phyloP scores from a whole-genome alignment of 1,139 yeast genomes.

The Yamadazyma jaroonii region DNA sequence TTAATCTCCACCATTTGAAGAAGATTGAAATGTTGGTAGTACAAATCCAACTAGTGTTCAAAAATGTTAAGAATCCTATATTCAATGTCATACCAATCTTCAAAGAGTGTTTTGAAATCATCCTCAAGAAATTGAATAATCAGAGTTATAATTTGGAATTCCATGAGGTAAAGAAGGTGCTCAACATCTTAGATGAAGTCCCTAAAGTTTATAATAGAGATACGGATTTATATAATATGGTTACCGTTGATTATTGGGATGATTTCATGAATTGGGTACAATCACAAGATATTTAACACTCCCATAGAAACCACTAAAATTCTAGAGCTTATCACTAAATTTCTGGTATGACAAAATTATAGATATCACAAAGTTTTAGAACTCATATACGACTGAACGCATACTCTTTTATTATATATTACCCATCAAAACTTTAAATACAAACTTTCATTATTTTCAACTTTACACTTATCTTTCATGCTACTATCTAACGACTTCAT shows the following conservation, averaged over 20 bases:
- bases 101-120: constrained; percentile 7
- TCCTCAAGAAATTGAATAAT: constrained; percentile 8
- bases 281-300: background rate
- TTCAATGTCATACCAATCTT: constrained; percentile 6
- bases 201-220: constrained; percentile 10
- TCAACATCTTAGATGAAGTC: constrained; percentile 5
- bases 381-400: no score
- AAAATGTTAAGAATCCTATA: constrained; percentile 4
- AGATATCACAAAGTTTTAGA: no score
- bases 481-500: constrained; percentile 17
- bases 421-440: constrained; percentile 24
- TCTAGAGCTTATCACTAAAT: no score
- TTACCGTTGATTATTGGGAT: constrained; percentile 10
- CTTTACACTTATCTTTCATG: constrained; percentile 21
- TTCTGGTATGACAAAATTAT: no score
- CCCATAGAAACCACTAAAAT: no score
- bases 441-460: constrained; percentile 23
- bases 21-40: constrained; percentile 6
- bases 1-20: constrained; percentile 4
- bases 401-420: background rate
- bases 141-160: constrained; percentile 8
- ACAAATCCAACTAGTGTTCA: constrained; percentile 1
- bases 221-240: background rate
- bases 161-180: constrained; percentile 6
- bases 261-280: constrained; percentile 10